Base-by-base conservation (phyloP, 2,329 filamentous ascomycete genomes). In the Pseudogymnoascus sp. region DNA sequence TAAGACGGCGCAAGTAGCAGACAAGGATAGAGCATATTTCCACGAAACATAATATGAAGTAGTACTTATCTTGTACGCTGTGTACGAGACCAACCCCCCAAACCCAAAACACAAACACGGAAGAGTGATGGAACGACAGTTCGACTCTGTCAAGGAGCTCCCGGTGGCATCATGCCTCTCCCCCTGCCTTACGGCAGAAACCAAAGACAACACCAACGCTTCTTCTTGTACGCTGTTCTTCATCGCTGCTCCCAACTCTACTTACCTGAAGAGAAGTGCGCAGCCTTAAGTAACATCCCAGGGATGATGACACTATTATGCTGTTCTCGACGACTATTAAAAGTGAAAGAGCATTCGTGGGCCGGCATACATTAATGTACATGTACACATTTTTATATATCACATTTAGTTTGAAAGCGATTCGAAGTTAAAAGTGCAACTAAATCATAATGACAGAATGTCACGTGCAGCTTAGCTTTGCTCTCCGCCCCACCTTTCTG, bases 401-500 rank as follows among this genome's bases (percentile, higher is more conserved):
- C 22, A 25, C 22, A 4, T 25, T 25, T 25, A 25, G 22, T 25
- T 25, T 28, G 43, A 20, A 53, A 20, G 43, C 15, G 43, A 8
- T 15, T 50, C 4, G 30, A 30, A 30, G 25, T 6, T 14, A 3
- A 33, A 20, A n/a, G 18, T 33, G 28, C 28, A 14, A 6, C 15
- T 53, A 53, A 14, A 33, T 53, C 47, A 53, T 53, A 6, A 53
- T 35, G 47, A 53, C 47, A 33, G 28, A 14, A 53, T 53, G 15
- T 53, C 47, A 53, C 47, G 47, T 53, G 47, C 47, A 53, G 8
- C 28, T 20, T 53, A 53, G 47, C 47, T 53, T 53, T 53, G 2
- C 9, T 14, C 4, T 2, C 9, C n/a, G 47, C 47, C 28, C 47
- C 47, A 53, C 43, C 47, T 33, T 53, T 53, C 47, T 33, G 47